A percentile compares a stretch with the other conserved stretches of the same genome.
Evolutionary conservation across 306 rosid genomes (phyloP).

Genomic region (Biancaea sappan): DNA sequence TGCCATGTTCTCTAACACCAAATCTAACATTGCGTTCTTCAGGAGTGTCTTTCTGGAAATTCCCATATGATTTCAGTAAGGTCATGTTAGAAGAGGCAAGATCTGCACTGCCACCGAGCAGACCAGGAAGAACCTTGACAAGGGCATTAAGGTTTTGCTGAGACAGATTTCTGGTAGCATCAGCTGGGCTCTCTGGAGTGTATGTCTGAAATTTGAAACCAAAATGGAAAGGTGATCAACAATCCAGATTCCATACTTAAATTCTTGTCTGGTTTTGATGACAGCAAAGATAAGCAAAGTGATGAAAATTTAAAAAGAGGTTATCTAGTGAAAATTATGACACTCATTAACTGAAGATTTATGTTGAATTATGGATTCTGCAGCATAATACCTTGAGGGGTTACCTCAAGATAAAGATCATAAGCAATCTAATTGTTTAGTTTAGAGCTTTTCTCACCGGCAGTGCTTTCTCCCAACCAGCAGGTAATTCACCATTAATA

Average conservation of each 20-base stretch:
- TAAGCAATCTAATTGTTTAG: neutral
- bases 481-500: slow-evolving; percentile 69
- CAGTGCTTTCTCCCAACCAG: slow-evolving; percentile 98
- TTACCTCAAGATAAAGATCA: neutral
- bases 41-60: slow-evolving; percentile 89
- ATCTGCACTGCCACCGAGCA: slow-evolving; percentile 99
- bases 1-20: slow-evolving; percentile 95
- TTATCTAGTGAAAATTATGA: neutral
- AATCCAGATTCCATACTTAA: neutral
- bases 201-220: slow-evolving; percentile 61
- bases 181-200: slow-evolving; percentile 92
- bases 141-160: slow-evolving; percentile 94
- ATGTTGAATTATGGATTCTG: neutral
- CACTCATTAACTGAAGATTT: neutral
- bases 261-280: neutral
- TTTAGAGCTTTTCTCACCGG: slow-evolving; percentile 65
- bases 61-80: slow-evolving; percentile 76
- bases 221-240: slow-evolving; percentile 8
- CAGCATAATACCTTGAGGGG: neutral
- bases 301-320: neutral
- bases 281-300: neutral
- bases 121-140: slow-evolving; percentile 83
- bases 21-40: slow-evolving; percentile 91
- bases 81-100: slow-evolving; percentile 99
- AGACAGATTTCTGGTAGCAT: slow-evolving; percentile 92